Evolutionary conservation across 108 stramenopile species (phyloP).

Genomic region (Epithemia pelagica): DNA sequence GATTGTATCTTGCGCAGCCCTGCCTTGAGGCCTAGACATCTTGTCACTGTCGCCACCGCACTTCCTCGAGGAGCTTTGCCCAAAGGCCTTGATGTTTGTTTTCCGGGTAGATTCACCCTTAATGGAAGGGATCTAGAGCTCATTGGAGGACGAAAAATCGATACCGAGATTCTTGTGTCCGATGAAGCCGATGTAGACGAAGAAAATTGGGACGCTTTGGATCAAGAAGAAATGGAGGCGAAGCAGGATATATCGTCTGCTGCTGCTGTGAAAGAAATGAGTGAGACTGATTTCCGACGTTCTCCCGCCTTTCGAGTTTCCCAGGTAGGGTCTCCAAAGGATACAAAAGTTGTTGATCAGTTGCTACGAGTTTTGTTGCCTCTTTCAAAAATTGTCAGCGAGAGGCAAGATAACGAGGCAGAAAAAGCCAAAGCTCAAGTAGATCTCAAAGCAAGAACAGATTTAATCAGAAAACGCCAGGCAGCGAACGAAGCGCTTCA

Average conservation of each 20-base stretch:
- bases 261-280: slow-evolving; percentile 45
- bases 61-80: slow-evolving; percentile 50
- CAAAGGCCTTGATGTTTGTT: slow-evolving; percentile 66
- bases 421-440: slow-evolving; percentile 63
- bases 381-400: slow-evolving; percentile 56
- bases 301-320: slow-evolving; percentile 65
- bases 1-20: slow-evolving; percentile 79
- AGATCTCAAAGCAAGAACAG: slow-evolving; percentile 25
- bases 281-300: slow-evolving; percentile 59
- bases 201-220: slow-evolving; percentile 80
- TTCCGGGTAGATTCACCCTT: slow-evolving; percentile 56
- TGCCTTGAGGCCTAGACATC: slow-evolving; percentile 77
- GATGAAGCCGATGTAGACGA: slow-evolving; percentile 55
- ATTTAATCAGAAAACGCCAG: neutral
- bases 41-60: slow-evolving; percentile 56
- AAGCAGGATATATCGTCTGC: slow-evolving; percentile 81
- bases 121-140: slow-evolving; percentile 55
- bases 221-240: slow-evolving; percentile 81
- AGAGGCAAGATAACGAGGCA: slow-evolving; percentile 64
- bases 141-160: slow-evolving; percentile 56
- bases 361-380: slow-evolving; percentile 72
- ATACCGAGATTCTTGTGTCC: slow-evolving; percentile 37
- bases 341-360: slow-evolving; percentile 42
- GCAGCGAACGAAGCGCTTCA: slow-evolving; percentile 3
- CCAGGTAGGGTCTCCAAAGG: slow-evolving; percentile 7